Evolutionary conservation across 176 grass and related monocot genomes (phyloP).

Genomic region (Bromus sterilis): DNA sequence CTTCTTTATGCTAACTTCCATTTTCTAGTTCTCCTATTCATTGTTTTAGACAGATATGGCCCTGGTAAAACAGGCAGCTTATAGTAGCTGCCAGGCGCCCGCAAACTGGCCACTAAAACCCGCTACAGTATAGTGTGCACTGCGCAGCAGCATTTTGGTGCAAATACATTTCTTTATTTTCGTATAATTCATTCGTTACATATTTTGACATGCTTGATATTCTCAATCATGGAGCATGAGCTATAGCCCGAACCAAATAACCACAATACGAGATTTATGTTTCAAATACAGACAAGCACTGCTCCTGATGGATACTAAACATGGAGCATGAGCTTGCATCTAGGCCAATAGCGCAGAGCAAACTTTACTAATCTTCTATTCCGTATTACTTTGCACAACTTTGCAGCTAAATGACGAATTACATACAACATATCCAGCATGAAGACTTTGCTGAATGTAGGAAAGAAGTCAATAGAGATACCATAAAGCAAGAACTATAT

Average conservation of each 20-base stretch:
- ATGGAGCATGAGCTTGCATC: not conserved
- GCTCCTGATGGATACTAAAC: not conserved
- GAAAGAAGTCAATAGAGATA: not conserved
- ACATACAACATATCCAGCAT: not conserved
- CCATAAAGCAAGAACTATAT: conserved; percentile 1
- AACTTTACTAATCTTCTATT: not conserved
- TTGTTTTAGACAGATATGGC: not conserved
- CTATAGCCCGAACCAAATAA: not conserved
- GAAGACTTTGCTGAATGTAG: not conserved
- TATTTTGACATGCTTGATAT: not conserved
- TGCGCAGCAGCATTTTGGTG: not conserved
- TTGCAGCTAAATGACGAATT: not conserved
- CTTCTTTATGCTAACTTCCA: not conserved
- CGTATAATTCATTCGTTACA: not conserved
- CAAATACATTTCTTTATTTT: not conserved
- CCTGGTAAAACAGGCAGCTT: not conserved
- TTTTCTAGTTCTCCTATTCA: not conserved
- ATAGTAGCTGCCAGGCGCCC: not conserved
- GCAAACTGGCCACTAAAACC: not conserved
- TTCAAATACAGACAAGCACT: not conserved
- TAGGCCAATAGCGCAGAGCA: not conserved
- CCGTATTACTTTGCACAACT: not conserved
- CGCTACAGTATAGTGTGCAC: not conserved
- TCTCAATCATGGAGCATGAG: not conserved
- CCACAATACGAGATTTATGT: not conserved